Evolutionary conservation across 306 rosid species (phyloP).

Genomic region (Astragalus glycyphyllos): DNA sequence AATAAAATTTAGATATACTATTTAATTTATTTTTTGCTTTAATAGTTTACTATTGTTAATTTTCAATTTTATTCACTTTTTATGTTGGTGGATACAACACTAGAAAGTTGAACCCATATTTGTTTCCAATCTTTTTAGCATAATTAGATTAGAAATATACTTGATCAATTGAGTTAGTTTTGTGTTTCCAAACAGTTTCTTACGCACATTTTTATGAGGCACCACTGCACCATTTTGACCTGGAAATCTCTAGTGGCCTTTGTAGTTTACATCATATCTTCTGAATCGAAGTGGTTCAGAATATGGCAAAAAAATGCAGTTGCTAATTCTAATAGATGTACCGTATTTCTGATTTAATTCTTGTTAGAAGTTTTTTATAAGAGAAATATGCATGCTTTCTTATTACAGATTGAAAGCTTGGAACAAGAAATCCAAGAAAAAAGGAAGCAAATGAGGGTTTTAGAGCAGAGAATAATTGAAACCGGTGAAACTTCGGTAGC

Average conservation of each 20-base stretch:
- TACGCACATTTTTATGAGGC: not conserved
- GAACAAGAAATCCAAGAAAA: conserved; percentile 92
- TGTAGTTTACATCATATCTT: conserved; percentile 1
- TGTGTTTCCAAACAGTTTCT: not conserved
- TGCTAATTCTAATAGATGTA: conserved; percentile 12
- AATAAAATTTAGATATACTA: not conserved
- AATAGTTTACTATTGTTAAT: not conserved
- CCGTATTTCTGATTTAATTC: conserved; percentile 30
- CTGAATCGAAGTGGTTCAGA: conserved; percentile 8
- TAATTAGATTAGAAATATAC: not conserved
- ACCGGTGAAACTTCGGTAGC: conserved; percentile 81
- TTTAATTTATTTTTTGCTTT: not conserved
- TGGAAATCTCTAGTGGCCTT: conserved; percentile 7
- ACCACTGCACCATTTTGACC: not conserved
- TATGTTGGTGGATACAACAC: not conserved
- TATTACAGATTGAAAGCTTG: conserved; percentile 75
- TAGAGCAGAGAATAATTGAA: conserved; percentile 85
- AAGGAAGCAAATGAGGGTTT: conserved; percentile 77
- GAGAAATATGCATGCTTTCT: conserved; percentile 37
- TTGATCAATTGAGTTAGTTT: not conserved
- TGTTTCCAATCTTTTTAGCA: not conserved
- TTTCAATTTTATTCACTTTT: not conserved
- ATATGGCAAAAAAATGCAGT: not conserved
- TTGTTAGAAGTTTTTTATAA: conserved; percentile 20
- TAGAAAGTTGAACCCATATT: not conserved